These are phyloP conservation scores for Linderniella brevidens DNA, from an alignment of 257 asterid species.

Conservation along the genomic window DNA sequence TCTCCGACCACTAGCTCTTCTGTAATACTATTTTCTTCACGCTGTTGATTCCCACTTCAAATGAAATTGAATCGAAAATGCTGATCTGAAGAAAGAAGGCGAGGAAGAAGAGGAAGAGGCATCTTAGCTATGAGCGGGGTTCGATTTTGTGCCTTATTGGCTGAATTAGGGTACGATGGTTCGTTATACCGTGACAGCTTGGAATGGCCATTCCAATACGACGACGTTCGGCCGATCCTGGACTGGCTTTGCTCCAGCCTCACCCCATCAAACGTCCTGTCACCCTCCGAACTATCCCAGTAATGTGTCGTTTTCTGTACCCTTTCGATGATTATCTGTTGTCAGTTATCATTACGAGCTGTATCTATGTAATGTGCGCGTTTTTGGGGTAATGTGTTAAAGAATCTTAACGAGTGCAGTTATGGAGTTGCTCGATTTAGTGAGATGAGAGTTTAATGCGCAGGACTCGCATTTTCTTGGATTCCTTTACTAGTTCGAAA, in stretches of 20 bases:
- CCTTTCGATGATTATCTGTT: background rate
- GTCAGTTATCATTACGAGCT: background rate
- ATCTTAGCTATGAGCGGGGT: slow-evolving; percentile 47
- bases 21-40: too few species aligned
- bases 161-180: slow-evolving; percentile 77
- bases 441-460: background rate
- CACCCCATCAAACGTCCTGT: slow-evolving; percentile 84
- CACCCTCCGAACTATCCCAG: slow-evolving; percentile 77
- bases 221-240: slow-evolving; percentile 86
- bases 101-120: too few species aligned
- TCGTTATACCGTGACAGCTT: slow-evolving; percentile 84
- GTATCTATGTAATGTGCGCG: background rate
- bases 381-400: background rate
- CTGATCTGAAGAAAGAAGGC: too few species aligned
- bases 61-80: too few species aligned
- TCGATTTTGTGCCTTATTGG: slow-evolving; percentile 54
- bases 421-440: background rate
- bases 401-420: background rate
- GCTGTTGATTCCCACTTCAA: too few species aligned
- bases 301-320: slow-evolving; percentile 9
- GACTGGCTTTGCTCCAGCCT: slow-evolving; percentile 98
- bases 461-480: background rate
- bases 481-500: too few species aligned
- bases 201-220: slow-evolving; percentile 98
- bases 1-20: too few species aligned